These are phyloP conservation scores for Xylaria intraflava DNA, from an alignment of 495 filamentous ascomycete genomes.

Conservation along the genomic window DNA sequence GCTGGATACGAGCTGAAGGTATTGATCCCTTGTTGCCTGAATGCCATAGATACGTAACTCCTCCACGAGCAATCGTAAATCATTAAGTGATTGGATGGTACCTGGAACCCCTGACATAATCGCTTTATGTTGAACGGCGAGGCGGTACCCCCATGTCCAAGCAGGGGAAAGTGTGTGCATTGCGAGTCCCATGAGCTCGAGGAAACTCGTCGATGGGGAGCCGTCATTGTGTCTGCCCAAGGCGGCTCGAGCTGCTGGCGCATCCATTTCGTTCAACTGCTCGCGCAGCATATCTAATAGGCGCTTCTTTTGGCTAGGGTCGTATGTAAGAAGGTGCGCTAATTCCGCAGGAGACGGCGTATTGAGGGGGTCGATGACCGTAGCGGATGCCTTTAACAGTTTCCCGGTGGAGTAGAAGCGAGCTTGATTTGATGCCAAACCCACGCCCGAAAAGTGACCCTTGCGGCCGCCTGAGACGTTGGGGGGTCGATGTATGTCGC, in stretches of 20 bases:
- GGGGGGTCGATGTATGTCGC: slow-evolving; percentile 10
- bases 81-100: neutral
- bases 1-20: slow-evolving; percentile 27
- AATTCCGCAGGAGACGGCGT: slow-evolving; percentile 10
- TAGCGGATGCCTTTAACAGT: neutral
- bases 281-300: slow-evolving; percentile 18
- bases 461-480: slow-evolving; percentile 1
- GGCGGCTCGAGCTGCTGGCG: neutral
- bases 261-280: slow-evolving; percentile 11
- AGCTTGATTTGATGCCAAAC: slow-evolving; percentile 12
- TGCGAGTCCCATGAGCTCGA: slow-evolving; percentile 20
- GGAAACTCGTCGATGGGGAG: slow-evolving; percentile 12
- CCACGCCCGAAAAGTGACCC: slow-evolving; percentile 9
- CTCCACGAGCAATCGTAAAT: slow-evolving; percentile 14
- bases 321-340: slow-evolving; percentile 13
- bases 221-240: neutral
- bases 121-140: slow-evolving; percentile 21
- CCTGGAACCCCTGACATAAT: neutral
- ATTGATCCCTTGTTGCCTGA: slow-evolving; percentile 27
- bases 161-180: slow-evolving; percentile 20
- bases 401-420: slow-evolving; percentile 17
- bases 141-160: slow-evolving; percentile 26
- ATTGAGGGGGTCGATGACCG: slow-evolving; percentile 4
- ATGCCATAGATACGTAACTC: slow-evolving; percentile 24
- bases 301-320: slow-evolving; percentile 20